Evolutionary conservation across 2,329 filamentous ascomycete genomes (phyloP).

Genomic region (Curvularia sp.): DNA sequence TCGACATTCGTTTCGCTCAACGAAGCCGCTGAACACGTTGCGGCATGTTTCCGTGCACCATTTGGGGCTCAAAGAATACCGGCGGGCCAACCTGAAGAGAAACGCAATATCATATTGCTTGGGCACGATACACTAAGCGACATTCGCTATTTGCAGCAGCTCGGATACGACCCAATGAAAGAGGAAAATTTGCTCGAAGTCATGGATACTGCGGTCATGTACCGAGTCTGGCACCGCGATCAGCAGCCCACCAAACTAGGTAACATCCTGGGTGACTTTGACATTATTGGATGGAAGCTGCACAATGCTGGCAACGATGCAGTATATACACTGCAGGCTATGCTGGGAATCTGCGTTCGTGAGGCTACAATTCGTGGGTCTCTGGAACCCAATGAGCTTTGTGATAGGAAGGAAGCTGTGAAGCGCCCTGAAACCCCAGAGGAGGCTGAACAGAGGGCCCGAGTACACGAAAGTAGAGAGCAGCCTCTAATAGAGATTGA

Average conservation of each 20-base stretch:
- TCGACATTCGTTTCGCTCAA: constrained; percentile 63
- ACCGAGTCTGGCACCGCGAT: constrained; percentile 67
- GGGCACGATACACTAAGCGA: constrained; percentile 77
- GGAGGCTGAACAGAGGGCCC: too few species aligned
- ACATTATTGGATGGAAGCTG: constrained; percentile 68
- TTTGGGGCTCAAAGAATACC: constrained; percentile 51
- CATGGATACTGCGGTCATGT: constrained; percentile 77
- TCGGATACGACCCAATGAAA: constrained; percentile 69
- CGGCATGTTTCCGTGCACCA: constrained; percentile 64
- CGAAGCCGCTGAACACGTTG: constrained; percentile 57
- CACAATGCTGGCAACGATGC: constrained; percentile 92
- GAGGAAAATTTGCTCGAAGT: constrained; percentile 66
- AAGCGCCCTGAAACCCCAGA: constrained; percentile 35
- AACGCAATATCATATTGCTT: constrained; percentile 74
- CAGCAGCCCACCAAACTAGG: constrained; percentile 64
- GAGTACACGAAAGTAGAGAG: background rate
- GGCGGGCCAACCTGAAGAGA: constrained; percentile 33
- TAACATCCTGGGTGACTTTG: constrained; percentile 68
- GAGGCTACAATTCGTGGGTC: constrained; percentile 50
- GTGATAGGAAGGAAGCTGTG: constrained; percentile 33
- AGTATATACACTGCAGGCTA: constrained; percentile 75
- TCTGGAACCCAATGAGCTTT: constrained; percentile 32
- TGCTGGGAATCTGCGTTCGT: constrained; percentile 68
- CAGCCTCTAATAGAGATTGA: background rate
- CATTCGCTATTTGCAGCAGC: constrained; percentile 67